A percentile compares a stretch with the other conserved stretches of the same genome.
Conservation (phyloP, 371 early-diverging fungal genomes). For the Mucor piriformis region DNA sequence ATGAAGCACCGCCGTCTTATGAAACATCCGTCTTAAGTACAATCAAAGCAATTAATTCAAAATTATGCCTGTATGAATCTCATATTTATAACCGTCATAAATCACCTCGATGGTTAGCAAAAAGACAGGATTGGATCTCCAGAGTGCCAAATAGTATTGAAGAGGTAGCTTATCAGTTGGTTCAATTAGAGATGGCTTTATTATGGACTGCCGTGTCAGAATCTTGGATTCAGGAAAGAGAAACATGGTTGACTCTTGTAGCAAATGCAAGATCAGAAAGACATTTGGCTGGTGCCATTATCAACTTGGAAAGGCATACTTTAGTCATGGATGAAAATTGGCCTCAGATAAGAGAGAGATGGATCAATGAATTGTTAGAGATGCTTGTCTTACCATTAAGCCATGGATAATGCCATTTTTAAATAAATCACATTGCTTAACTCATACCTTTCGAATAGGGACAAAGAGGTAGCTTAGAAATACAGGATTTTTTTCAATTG, state of each 20-base stretch:
- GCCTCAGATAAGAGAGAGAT: constrained; percentile 35
- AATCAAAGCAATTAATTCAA: constrained; percentile 37
- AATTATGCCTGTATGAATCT: constrained; percentile 39
- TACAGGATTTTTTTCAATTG: too few relatives aligned
- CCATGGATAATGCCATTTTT: constrained; percentile 42
- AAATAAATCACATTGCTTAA: too few relatives aligned
- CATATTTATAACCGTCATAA: constrained; percentile 52
- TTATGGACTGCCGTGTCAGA: constrained; percentile 54
- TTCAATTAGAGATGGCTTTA: constrained; percentile 53
- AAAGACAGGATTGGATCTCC: constrained; percentile 39
- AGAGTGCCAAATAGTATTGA: constrained; percentile 44
- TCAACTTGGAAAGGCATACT: constrained; percentile 52
- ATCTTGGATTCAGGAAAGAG: constrained; percentile 51
- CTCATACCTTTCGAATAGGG: too few relatives aligned
- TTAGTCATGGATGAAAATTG: constrained; percentile 49
- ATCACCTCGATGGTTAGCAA: constrained; percentile 50
- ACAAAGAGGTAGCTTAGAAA: too few relatives aligned
- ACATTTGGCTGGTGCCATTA: constrained; percentile 50
- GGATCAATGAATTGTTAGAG: constrained; percentile 49
- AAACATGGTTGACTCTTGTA: constrained; percentile 52
- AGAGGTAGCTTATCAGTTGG: constrained; percentile 47
- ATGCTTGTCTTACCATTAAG: constrained; percentile 49
- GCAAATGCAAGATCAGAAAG: constrained; percentile 46
- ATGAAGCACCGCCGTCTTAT: constrained; percentile 49
- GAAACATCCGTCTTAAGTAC: constrained; percentile 51